phyloP scores from a whole-genome alignment of 2,329 filamentous ascomycete species.

The Talaromyces amestolkiae region DNA sequence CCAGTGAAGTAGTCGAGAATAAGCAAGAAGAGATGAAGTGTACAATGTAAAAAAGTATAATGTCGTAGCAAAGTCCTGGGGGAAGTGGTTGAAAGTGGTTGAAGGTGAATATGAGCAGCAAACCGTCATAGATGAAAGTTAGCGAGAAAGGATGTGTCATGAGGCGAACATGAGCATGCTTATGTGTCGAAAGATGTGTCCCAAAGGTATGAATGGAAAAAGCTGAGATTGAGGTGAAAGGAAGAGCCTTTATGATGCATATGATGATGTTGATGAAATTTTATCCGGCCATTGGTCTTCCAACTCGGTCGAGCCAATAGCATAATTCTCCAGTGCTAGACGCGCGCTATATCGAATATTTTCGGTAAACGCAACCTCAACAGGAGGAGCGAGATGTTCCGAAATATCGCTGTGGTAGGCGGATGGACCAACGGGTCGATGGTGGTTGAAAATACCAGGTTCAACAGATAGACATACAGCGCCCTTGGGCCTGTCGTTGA shows the following conservation, averaged over 20 bases:
- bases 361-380: constrained; percentile 20
- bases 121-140: background rate
- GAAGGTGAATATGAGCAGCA: background rate
- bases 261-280: constrained; percentile 4
- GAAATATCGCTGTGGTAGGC: constrained; percentile 21
- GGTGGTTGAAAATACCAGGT: constrained; percentile 24
- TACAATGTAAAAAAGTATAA: background rate
- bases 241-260: background rate
- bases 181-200: background rate
- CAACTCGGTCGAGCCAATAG: constrained; percentile 12
- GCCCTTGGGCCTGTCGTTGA: constrained; percentile 26
- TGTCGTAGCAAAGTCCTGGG: background rate
- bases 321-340: constrained; percentile 14
- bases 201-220: background rate
- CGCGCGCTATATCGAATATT: constrained; percentile 21
- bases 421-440: constrained; percentile 20
- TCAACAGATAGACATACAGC: constrained; percentile 23
- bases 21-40: background rate
- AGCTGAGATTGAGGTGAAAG: background rate
- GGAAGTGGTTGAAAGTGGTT: background rate
- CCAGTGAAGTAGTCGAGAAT: background rate
- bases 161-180: background rate
- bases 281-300: constrained; percentile 20
- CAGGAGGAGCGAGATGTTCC: constrained; percentile 15
- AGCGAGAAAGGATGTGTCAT: background rate